Evolutionary conservation across 169 alveolate genomes (phyloP).

Genomic region (Cyclospora cayetanensis): DNA sequence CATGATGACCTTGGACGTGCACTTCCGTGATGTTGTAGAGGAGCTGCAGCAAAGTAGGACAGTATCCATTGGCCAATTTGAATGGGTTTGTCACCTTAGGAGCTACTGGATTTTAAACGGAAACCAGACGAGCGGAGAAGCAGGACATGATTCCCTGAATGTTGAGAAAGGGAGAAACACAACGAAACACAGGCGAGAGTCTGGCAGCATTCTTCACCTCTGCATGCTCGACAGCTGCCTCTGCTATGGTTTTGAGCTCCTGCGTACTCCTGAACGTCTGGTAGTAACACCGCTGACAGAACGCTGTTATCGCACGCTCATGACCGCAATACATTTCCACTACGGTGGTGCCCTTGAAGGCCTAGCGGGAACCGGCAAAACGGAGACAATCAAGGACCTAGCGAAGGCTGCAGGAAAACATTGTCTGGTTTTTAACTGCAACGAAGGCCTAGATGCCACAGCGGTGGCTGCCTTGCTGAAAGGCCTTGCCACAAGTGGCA

Average conservation of each 20-base stretch:
- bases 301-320: constrained; percentile 89
- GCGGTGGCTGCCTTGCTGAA: constrained; percentile 96
- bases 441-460: constrained; percentile 93
- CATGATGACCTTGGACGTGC: constrained; percentile 86
- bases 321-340: constrained; percentile 90
- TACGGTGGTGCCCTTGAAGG: constrained; percentile 97
- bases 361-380: constrained; percentile 98
- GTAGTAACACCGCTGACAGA: constrained; percentile 94
- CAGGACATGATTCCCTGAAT: constrained; percentile 15
- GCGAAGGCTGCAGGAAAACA: constrained; percentile 94
- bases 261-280: constrained; percentile 91
- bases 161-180: not conserved
- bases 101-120: constrained; percentile 81
- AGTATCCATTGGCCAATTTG: constrained; percentile 82
- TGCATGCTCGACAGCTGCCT: constrained; percentile 84
- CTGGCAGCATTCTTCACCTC: constrained; percentile 75
- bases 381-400: constrained; percentile 95
- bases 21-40: constrained; percentile 85
- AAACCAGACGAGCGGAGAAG: constrained; percentile 12
- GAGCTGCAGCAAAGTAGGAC: constrained; percentile 75
- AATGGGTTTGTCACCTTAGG: constrained; percentile 92
- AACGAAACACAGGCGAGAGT: constrained; percentile 62
- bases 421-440: constrained; percentile 96
- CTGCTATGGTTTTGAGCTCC: constrained; percentile 92
- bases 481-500: constrained; percentile 91